Percentiles rank a stretch among this genome's conserved stretches.
Evolutionary conservation across 1,284 basidiomycete genomes (phyloP).

Genomic region (Leccinum angustisporum): DNA sequence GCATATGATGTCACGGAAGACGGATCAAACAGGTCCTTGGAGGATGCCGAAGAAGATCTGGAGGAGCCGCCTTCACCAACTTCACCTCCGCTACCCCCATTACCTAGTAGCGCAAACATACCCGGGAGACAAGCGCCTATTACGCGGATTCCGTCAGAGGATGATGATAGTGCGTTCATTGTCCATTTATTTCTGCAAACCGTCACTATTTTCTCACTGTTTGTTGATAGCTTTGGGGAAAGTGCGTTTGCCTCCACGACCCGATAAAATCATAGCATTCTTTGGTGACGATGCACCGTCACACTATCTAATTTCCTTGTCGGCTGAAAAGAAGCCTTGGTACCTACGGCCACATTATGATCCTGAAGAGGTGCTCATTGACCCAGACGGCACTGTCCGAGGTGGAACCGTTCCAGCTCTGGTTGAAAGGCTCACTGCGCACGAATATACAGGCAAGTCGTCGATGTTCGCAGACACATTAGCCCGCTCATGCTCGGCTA

Average conservation of each 20-base stretch:
- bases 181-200: neutral
- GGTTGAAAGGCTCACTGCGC: constrained; percentile 71
- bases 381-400: constrained; percentile 64
- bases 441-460: constrained; percentile 56
- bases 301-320: constrained; percentile 41
- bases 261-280: constrained; percentile 56
- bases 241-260: constrained; percentile 21
- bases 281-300: constrained; percentile 59
- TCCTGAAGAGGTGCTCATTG: constrained; percentile 64
- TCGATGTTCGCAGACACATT: neutral
- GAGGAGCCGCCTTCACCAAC: constrained; percentile 3
- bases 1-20: constrained; percentile 13
- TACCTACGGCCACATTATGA: constrained; percentile 67
- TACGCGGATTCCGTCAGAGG: constrained; percentile 8
- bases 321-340: constrained; percentile 56
- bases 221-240: constrained; percentile 15
- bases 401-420: constrained; percentile 71
- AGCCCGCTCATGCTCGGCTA: constrained; percentile 23
- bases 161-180: constrained; percentile 19
- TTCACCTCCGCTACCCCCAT: constrained; percentile 10
- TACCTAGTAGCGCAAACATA: constrained; percentile 13
- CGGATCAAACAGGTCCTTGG: constrained; percentile 12
- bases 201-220: constrained; percentile 1
- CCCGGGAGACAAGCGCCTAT: neutral
- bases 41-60: constrained; percentile 11